These are phyloP conservation scores for Pseudogymnoascus sp. DNA, from an alignment of 2,329 filamentous ascomycete genomes.

Conservation along the genomic window DNA sequence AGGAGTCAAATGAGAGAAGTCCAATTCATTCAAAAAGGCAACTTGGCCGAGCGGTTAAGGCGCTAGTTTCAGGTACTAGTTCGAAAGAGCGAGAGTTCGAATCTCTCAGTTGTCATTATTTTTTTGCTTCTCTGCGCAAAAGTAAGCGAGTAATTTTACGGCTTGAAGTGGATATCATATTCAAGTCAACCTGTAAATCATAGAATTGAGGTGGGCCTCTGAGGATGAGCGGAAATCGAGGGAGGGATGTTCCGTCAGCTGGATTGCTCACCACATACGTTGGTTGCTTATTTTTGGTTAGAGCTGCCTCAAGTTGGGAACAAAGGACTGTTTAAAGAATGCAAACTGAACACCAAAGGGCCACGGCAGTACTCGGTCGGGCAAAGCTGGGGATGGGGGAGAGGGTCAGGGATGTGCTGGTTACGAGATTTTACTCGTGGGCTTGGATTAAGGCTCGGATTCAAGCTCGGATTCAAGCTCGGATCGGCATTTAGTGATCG, in stretches of 20 bases:
- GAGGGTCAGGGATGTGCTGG: too few species aligned
- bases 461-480: too few species aligned
- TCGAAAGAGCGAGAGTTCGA: constrained; percentile 28
- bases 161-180: too few species aligned
- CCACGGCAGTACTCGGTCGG: background rate
- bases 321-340: background rate
- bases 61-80: constrained; percentile 26
- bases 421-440: too few species aligned
- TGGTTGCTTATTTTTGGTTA: background rate
- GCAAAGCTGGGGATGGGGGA: too few species aligned
- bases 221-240: background rate
- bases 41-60: constrained; percentile 26
- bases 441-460: too few species aligned
- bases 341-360: background rate
- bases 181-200: background rate
- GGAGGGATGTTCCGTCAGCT: background rate
- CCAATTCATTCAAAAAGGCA: constrained; percentile 6
- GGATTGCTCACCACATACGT: background rate
- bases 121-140: background rate
- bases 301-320: background rate
- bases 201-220: background rate
- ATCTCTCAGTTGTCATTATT: constrained; percentile 24
- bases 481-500: too few species aligned
- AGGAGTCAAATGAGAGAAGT: too few species aligned
- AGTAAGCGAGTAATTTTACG: too few species aligned